Conservation (phyloP, 148 eudicot species). For the Mesembryanthemum crystallinum region DNA sequence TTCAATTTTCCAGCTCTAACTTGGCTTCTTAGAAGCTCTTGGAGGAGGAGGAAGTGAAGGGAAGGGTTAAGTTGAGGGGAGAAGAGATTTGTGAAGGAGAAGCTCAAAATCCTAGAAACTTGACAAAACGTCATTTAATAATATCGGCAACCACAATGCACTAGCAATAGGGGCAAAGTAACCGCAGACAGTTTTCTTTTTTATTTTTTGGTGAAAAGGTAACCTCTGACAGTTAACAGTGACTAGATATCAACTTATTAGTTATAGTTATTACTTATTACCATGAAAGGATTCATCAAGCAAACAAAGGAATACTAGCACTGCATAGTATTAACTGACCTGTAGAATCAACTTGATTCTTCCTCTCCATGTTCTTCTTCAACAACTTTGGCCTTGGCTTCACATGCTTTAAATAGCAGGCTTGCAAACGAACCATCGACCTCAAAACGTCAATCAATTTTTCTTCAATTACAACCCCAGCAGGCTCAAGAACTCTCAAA, state of each 20-base stretch:
- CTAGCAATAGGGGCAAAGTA: not conserved
- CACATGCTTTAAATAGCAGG: slow-evolving; percentile 59
- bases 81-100: no score
- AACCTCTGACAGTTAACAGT: not conserved
- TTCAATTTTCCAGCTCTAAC: no score
- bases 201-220: no score
- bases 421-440: slow-evolving; percentile 75
- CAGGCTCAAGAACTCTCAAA: slow-evolving; percentile 73
- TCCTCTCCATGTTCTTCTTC: slow-evolving; percentile 36
- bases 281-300: not conserved
- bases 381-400: slow-evolving; percentile 52
- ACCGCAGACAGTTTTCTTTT: no score
- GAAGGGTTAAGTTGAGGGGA: no score
- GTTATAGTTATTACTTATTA: not conserved
- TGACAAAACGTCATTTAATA: no score
- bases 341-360: slow-evolving; percentile 8
- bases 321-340: not conserved
- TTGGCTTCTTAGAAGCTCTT: no score
- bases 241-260: not conserved
- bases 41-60: no score
- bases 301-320: not conserved
- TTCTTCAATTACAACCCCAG: slow-evolving; percentile 61
- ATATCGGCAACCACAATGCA: not conserved
- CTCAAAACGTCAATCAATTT: slow-evolving; percentile 61
- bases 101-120: no score